Conservation (phyloP, 2,329 filamentous ascomycete species). For the Colletotrichum lentis region DNA sequence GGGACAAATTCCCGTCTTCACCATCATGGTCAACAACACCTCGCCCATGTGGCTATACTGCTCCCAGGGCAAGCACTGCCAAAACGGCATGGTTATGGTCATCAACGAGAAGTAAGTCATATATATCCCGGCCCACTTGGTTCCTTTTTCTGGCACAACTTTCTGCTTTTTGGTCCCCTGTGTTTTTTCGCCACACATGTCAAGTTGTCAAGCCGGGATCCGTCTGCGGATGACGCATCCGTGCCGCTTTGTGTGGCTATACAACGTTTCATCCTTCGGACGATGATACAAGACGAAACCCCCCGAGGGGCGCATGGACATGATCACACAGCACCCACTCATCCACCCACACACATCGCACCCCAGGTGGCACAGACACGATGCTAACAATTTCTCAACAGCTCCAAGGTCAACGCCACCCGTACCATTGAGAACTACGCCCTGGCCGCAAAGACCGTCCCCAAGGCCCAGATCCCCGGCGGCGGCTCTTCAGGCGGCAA, state of each 20-base stretch:
- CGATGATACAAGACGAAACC: constrained; percentile 21
- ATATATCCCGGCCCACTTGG: no score
- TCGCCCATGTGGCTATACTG: constrained; percentile 84
- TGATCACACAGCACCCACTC: background rate
- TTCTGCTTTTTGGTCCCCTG: background rate
- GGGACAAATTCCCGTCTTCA: constrained; percentile 71
- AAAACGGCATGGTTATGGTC: constrained; percentile 77
- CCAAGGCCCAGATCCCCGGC: constrained; percentile 42
- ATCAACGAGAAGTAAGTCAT: constrained; percentile 74
- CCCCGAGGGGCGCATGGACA: constrained; percentile 17
- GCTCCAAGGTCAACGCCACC: constrained; percentile 59
- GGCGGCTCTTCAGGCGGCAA: constrained; percentile 37
- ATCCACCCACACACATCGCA: background rate
- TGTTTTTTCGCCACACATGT: background rate
- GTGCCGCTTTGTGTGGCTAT: background rate
- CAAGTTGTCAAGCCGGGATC: background rate
- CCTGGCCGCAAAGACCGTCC: constrained; percentile 44
- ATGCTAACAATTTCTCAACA: constrained; percentile 40
- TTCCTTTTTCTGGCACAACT: background rate
- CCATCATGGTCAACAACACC: constrained; percentile 72
- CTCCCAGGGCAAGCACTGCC: constrained; percentile 76
- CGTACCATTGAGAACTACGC: constrained; percentile 62
- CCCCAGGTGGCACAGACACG: background rate
- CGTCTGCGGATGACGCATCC: background rate
- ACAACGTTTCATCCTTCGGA: constrained; percentile 31